phyloP scores from a whole-genome alignment of 805 yeast species.

The Candida caryicola region DNA sequence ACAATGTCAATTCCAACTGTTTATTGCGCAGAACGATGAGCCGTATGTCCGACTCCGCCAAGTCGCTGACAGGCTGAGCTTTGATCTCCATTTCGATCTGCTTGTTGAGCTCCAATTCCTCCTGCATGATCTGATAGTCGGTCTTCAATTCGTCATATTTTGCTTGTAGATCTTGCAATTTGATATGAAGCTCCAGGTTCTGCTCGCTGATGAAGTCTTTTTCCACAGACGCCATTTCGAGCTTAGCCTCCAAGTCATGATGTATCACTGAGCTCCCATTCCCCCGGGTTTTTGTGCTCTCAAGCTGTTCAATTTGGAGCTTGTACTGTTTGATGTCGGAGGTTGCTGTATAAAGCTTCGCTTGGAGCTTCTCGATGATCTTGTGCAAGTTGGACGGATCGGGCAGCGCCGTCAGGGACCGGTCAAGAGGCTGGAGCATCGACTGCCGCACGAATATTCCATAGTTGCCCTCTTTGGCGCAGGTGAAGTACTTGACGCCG shows the following conservation, averaged over 20 bases:
- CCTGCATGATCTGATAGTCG: conserved; percentile 32
- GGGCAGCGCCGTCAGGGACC: conserved; percentile 1
- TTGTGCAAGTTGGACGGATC: conserved; percentile 7
- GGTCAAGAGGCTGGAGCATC: conserved; percentile 16
- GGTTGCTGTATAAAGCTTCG: conserved; percentile 38
- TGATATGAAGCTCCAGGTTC: conserved; percentile 25
- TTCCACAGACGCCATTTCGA: conserved; percentile 41
- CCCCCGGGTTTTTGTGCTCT: conserved; percentile 9
- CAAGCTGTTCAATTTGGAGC: conserved; percentile 15
- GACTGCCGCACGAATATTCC: conserved; percentile 53
- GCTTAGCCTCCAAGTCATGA: conserved; percentile 16
- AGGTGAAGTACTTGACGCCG: conserved; percentile 43
- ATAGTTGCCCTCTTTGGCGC: conserved; percentile 27
- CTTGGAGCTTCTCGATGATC: conserved; percentile 45
- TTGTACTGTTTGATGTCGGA: conserved; percentile 22
- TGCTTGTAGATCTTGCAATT: conserved; percentile 21
- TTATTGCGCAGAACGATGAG: conserved; percentile 30
- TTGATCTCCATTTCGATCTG: conserved; percentile 35
- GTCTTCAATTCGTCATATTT: conserved; percentile 28
- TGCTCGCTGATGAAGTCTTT: conserved; percentile 39
- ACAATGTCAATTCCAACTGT: conserved; percentile 41
- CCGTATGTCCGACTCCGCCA: conserved; percentile 17
- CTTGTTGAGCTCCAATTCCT: conserved; percentile 35
- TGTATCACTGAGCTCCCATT: not conserved
- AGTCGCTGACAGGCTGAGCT: conserved; percentile 12